Evolutionary conservation across 2,329 filamentous ascomycete genomes (phyloP), one percentile per base, ranked within the genome.

Genomic region (Rachicladosporium sp.): DNA sequence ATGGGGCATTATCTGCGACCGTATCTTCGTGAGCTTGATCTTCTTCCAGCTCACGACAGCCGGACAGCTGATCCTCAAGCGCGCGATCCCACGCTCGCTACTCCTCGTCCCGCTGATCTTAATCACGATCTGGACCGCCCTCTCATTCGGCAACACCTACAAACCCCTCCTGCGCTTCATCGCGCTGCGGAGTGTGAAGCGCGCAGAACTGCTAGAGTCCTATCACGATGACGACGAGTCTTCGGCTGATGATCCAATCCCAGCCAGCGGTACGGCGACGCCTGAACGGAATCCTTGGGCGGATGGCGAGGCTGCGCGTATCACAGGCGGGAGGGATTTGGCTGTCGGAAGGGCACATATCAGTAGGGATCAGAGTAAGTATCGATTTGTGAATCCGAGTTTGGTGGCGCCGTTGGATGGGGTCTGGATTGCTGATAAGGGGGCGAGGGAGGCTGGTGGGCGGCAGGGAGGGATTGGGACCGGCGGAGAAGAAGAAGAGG

Each of bases 1-100:
- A 4, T 98, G 91, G 91, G 81, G 83, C 36, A 93, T 98, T 73
- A 94, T 98, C 46, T 94, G 87, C 63, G 86, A 91, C 55, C 83
- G 91, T 29, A 74, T 95, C 43, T 76, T 96, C 41, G 67, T 95
- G 15, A 91, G 91, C 1, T 65, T 95, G 7, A 65, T 93, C 2
- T 76, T 96, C 32, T 95, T 95, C 55, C 87, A 98, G 60, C 63
- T 93, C 13, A 86, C 91, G 35, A 91, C 94, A 72, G 80, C 85
- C 13, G 89, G 89, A 3, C 80, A 89, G 46, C 73, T 98, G 41
- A 84, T 84, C 2, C 65, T 91, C 21, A 73, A 78, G 40, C 67
- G 73, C 36, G 86, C 84, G 0, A 83, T 87, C 50, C 75, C 79
- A 12, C 73, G 82, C 35, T 83, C 86, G 0, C 64, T 77, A 9